A percentile compares a stretch with the other conserved stretches of the same genome.
These are phyloP conservation scores for Trypanosoma lewisi DNA, from an alignment of 208 protist genomes.

Conservation along the genomic window DNA sequence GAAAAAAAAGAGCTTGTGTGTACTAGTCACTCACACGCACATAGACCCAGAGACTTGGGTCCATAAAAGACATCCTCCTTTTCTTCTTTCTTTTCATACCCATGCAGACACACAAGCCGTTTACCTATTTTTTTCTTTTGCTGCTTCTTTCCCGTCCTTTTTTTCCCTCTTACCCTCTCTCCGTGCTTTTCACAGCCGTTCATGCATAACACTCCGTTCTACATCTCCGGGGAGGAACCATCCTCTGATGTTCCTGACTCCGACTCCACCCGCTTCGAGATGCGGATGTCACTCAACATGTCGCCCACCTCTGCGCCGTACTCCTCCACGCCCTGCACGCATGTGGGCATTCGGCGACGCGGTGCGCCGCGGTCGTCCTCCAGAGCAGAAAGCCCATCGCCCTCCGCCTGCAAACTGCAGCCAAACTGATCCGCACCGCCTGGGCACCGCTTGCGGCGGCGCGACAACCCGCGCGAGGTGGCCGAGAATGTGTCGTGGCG, in stretches of 20 bases:
- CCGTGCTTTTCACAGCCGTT: no score
- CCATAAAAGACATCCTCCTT: not conserved
- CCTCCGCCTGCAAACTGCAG: not conserved
- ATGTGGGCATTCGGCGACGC: not conserved
- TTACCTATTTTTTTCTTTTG: no score
- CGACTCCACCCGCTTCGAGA: not conserved
- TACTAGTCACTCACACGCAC: not conserved
- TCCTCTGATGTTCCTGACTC: slow-evolving; percentile 12
- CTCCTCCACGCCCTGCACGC: not conserved
- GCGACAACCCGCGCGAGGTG: slow-evolving; percentile 22
- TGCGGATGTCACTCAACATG: slow-evolving; percentile 8
- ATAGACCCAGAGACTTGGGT: not conserved
- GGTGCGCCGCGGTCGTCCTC: not conserved
- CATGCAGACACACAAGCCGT: not conserved
- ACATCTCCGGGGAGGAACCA: not conserved
- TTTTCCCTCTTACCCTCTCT: slow-evolving; percentile 1
- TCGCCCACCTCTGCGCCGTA: not conserved
- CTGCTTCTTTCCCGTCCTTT: not conserved
- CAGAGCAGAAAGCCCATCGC: not conserved
- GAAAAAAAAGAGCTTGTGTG: not conserved
- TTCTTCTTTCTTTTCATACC: not conserved
- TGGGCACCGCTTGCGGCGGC: slow-evolving; percentile 7
- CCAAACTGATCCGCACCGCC: not conserved
- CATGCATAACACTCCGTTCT: not conserved
- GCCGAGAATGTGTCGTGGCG: slow-evolving; percentile 28